These are phyloP conservation scores for Straminergon stramineum DNA, from an alignment of 225 moss, liverwort and hornwort species.

Conservation along the genomic window DNA sequence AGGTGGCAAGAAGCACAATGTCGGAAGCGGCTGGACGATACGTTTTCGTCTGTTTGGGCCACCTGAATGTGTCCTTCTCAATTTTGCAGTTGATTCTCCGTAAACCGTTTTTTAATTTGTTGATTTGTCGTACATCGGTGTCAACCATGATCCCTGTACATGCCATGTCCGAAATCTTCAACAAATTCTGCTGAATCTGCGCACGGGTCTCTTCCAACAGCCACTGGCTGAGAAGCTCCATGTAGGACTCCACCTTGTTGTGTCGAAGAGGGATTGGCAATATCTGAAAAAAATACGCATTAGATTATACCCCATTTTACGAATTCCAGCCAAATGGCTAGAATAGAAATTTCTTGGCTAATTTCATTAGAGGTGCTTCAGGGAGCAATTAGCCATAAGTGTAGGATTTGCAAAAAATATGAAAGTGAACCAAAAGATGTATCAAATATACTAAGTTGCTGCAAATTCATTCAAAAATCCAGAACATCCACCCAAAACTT, in stretches of 20 bases:
- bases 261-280: conserved; percentile 25
- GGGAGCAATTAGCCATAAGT: background rate
- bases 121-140: conserved; percentile 11
- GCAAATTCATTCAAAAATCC: background rate
- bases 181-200: conserved; percentile 38
- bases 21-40: conserved; percentile 42
- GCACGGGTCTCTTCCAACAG: conserved; percentile 48
- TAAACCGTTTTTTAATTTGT: conserved; percentile 19
- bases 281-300: conserved; percentile 14
- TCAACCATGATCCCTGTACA: conserved; percentile 17
- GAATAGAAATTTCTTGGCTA: background rate
- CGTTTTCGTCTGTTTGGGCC: conserved; percentile 10
- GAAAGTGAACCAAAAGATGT: background rate
- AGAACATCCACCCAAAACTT: background rate
- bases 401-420: background rate
- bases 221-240: conserved; percentile 40
- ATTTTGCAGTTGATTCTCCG: conserved; percentile 30
- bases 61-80: background rate
- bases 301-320: background rate
- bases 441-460: background rate
- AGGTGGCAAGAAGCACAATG: conserved; percentile 34
- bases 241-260: conserved; percentile 27
- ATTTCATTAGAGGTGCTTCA: background rate
- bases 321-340: background rate
- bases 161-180: conserved; percentile 40